Evolutionary conservation across 192 early-diverging fungal species (phyloP), one percentile per base, ranked within the genome.

Genomic region (Phycomyces nitens): DNA sequence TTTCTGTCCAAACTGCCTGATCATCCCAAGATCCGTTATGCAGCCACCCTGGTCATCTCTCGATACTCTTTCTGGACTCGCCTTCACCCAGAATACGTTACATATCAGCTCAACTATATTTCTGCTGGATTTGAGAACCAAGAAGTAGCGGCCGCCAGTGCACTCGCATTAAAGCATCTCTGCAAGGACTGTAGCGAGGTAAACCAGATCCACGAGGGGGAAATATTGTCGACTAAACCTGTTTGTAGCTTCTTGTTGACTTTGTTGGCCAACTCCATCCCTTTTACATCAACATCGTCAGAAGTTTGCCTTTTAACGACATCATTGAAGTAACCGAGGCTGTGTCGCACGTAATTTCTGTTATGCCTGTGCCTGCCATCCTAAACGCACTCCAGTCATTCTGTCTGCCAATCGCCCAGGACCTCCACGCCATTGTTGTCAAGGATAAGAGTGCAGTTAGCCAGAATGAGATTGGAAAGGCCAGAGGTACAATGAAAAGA

Each of bases 1-100:
- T 80, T 94, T 64, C 73, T 99, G 20, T 84, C 88, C 12, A 84
- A 91, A 43, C 73, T 99, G 40, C 94, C 96, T 14, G 62, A 80
- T 18, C 96, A 99, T 66, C 92, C 97, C 12, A 95, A 94, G 72
- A 87, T 99, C 75, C 88, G 89, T 62, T 97, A 98, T 64, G 94
- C 96, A 0, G 94, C 95, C 1, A 95, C 96, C 20, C 77, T 98
- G 20, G 94, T 99, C 8, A 96, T 99, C 70, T 93, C 93, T 2
- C 82, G 95, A 55, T 99, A 99, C 69, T 89, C 96, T 21, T 82
- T 83, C 58, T 99, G 97, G 97, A 97, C 95, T 2, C 69, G 74
- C 23, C 73, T 80, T 47, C 95, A 99, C 69, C 93, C 95, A 9
- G 82, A 93, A 72, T 94, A 89, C 59, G 84, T 99, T n/a, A 71